Base-by-base conservation (phyloP, 805 yeast genomes). In the Kregervanrija delftensis region DNA sequence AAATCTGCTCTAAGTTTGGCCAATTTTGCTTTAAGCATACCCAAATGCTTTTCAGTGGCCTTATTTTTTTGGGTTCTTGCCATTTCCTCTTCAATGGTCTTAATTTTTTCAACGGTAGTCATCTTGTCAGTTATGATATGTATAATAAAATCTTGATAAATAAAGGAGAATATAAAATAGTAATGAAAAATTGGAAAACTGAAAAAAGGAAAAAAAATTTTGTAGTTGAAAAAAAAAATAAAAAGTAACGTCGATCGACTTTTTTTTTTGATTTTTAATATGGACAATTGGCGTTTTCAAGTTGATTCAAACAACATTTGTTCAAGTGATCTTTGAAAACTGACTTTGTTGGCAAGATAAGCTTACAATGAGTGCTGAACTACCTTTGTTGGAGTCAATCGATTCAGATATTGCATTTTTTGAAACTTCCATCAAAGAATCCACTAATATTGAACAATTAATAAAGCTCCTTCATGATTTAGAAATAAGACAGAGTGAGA, bases 1-100 rank as follows among this genome's bases (percentile, higher is more conserved):
- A 93, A 73, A 61, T 93, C 99, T 62, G 97, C 80, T 71, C 95
- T 86, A 56, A 93, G 74, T 62, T 91, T 90, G 44, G 99, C 99
- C 45, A 93, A 71, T 61, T 93, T 93, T 44, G 99, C 99, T 67
- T 95, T 93, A 52, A 93, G 73, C 70, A 89, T 96, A 60, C 99
- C 99, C 74, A 93, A 71, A 73, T 93, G 99, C 71, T 86, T 91
- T 53, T 93, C 87, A 3, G 99, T 93, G 61, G 95, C 95, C 80
- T 93, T 93, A 71, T 93, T 93, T 71, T 91, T 93, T 64, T 93
- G 99, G 59, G 99, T 93, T 59, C 76, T 76, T 70, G 97, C 90
- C 99, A 91, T 91, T 74, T 91, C 99, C 68, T 85, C 93, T 68
- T 91, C 97, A 72, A 90, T 86, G 69, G 83, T 82, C 70, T 85